Evolutionary conservation across 2,329 filamentous ascomycete species (phyloP).

Genomic region (Microascus cirrosus): DNA sequence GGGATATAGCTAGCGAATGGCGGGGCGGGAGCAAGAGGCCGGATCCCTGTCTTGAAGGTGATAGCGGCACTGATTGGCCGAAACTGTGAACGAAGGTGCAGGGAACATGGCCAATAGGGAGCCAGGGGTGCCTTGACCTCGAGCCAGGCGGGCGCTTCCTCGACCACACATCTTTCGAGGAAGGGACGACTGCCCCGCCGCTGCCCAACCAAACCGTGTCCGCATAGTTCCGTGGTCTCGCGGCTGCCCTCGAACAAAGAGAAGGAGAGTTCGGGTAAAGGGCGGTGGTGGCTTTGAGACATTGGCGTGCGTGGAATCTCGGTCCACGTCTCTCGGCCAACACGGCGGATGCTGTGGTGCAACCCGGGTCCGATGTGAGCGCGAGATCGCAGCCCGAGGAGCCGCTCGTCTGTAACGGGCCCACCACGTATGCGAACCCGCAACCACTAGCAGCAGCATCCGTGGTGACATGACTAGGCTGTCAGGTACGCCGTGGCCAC

Average conservation of each 20-base stretch:
- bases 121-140: conserved; percentile 15
- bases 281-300: neutral
- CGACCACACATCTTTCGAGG: conserved; percentile 7
- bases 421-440: neutral
- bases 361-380: neutral
- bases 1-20: conserved; percentile 3
- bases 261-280: neutral
- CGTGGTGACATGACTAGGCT: neutral
- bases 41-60: conserved; percentile 21
- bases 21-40: conserved; percentile 17
- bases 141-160: conserved; percentile 19
- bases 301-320: neutral
- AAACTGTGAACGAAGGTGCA: conserved; percentile 13
- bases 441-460: neutral
- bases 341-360: neutral
- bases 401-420: neutral
- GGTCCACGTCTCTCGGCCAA: neutral
- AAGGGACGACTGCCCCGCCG: conserved; percentile 1
- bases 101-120: conserved; percentile 22
- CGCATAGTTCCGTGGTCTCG: neutral
- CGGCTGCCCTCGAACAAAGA: neutral
- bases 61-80: conserved; percentile 21
- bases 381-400: neutral
- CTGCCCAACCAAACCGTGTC: conserved; percentile 3
- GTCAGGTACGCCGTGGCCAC: neutral